Base-by-base conservation (phyloP, 2,329 filamentous ascomycete species). In the Leptographium lundbergii region DNA sequence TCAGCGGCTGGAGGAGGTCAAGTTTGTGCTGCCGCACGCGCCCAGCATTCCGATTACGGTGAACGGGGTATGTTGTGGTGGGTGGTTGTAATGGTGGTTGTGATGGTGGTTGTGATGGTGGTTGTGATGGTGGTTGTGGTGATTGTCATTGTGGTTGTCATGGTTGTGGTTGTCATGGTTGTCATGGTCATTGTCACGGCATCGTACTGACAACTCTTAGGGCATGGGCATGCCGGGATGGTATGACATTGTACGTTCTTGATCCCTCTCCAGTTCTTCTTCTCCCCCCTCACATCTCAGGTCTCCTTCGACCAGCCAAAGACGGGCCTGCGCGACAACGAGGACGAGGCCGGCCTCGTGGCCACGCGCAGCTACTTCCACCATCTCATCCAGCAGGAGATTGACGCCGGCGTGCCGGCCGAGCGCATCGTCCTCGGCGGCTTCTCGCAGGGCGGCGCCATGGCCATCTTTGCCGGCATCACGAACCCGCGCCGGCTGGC, bases 11-110 rank as follows among this genome's bases (percentile, higher is more conserved):
- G 83, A 91, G 60, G 88, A 96, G 73, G 89, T 96, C 70, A 88
- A 92, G 69, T 97, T 97, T 72, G 83, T 99, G 68, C 86, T 99
- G 71, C 94, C 94, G 19, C 89, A 96, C 74, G 94, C 94, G 32
- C 91, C 92, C 6, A 74, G 73, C 45, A 94, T 95, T 58, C 90
- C 91, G 36, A 89, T 96, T 69, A 91, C 90, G n/a, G 66, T 66
- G 65, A 72, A 73, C 63, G 77, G 85, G 66, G 87, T 90, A 73
- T 67, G 81, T 74, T 34, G 51, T 22, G 19, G 24, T 13, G n/a
- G 5, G 2, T 5, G 27, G n/a, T n/a, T n/a, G n/a, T n/a, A n/a
- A n/a, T 32, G 29, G 29, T 4, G n/a, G 10, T n/a, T n/a, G 19
- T 27, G 11, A 14, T 1, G 17, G 39, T 6, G n/a, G 32, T 36